These are phyloP conservation scores for Chalciporus sphaerocephalus DNA, from an alignment of 768 basidiomycete genomes.

Conservation along the genomic window DNA sequence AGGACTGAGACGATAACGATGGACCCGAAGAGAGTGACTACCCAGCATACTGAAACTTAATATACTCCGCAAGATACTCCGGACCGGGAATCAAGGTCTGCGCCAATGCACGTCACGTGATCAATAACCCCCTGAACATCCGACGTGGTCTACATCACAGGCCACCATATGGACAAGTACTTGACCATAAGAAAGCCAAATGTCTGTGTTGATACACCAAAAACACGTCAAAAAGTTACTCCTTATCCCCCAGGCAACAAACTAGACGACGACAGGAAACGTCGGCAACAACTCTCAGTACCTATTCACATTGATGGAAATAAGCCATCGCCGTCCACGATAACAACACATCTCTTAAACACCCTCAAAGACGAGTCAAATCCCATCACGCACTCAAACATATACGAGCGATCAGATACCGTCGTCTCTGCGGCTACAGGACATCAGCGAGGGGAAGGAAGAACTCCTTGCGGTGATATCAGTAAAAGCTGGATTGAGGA, in stretches of 20 bases:
- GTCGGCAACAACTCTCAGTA: slow-evolving; percentile 26
- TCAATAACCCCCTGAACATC: background rate
- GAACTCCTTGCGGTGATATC: slow-evolving; percentile 20
- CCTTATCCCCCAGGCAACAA: slow-evolving; percentile 14
- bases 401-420: slow-evolving; percentile 54
- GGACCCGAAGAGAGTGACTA: slow-evolving; percentile 6
- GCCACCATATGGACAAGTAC: slow-evolving; percentile 25
- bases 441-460: slow-evolving; percentile 59
- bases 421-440: slow-evolving; percentile 63
- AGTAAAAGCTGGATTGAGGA: slow-evolving; percentile 38
- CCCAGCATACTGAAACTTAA: slow-evolving; percentile 7
- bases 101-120: no score
- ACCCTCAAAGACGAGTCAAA: slow-evolving; percentile 63
- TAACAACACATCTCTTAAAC: slow-evolving; percentile 57
- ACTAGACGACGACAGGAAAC: slow-evolving; percentile 15
- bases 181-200: slow-evolving; percentile 23
- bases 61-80: no score
- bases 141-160: background rate
- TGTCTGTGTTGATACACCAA: background rate
- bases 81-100: no score
- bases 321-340: slow-evolving; percentile 37
- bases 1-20: slow-evolving; percentile 4
- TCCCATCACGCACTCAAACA: slow-evolving; percentile 75
- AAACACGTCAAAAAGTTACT: background rate
- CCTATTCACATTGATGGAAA: slow-evolving; percentile 29